These are phyloP conservation scores for Clarireedia paspali DNA, from an alignment of 2,329 filamentous ascomycete species.

Conservation along the genomic window DNA sequence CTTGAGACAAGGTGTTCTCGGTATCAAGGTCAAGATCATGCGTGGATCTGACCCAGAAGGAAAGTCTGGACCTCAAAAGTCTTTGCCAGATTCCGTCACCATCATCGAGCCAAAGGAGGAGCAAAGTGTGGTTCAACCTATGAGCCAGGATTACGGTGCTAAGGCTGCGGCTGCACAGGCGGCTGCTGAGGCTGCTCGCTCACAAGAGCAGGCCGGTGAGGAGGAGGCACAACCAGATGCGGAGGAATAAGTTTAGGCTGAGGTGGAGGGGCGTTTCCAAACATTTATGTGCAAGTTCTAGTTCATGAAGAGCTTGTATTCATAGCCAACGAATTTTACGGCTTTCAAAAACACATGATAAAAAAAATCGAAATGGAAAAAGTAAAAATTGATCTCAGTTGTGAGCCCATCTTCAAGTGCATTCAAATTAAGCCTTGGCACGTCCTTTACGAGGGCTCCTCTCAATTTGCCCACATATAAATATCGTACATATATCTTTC, in stretches of 20 bases:
- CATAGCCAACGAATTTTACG: conserved; percentile 22
- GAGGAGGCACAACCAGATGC: conserved; percentile 32
- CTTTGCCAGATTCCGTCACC: conserved; percentile 95
- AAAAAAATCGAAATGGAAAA: conserved; percentile 3
- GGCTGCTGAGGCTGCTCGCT: conserved; percentile 52
- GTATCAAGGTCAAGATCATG: conserved; percentile 99
- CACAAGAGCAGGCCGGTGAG: conserved; percentile 44
- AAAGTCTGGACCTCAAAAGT: conserved; percentile 96
- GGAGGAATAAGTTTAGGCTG: conserved; percentile 28
- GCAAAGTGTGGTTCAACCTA: conserved; percentile 86
- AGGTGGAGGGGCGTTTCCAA: conserved; percentile 27
- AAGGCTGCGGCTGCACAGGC: conserved; percentile 71
- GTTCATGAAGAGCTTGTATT: conserved; percentile 25
- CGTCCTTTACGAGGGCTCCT: neutral
- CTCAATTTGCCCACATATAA: conserved; percentile 7
- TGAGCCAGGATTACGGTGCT: conserved; percentile 97
- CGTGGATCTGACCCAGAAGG: conserved; percentile 98
- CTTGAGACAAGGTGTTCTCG: conserved; percentile 97
- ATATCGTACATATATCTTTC: conserved; percentile 12
- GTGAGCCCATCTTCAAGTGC: neutral
- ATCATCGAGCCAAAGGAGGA: conserved; percentile 99
- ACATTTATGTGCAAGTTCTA: conserved; percentile 24
- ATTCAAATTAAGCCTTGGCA: conserved; percentile 4
- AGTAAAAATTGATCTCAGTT: conserved; percentile 5
- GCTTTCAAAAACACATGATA: conserved; percentile 16